phyloP scores from a whole-genome alignment of 345 rosid species.

The Hibiscus tridactylites region DNA sequence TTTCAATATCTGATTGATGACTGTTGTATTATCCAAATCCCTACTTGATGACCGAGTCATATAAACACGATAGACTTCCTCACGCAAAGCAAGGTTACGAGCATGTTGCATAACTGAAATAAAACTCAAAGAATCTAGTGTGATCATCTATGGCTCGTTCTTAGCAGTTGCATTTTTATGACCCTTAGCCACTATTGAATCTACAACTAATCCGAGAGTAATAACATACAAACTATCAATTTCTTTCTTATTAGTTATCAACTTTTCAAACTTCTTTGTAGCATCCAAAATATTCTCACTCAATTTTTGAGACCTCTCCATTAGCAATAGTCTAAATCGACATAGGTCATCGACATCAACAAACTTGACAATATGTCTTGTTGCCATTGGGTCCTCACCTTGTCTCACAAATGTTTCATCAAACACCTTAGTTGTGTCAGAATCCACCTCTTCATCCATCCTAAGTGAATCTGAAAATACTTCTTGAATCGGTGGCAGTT shows the following conservation, averaged over 20 bases:
- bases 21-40: conserved; percentile 60
- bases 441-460: no score
- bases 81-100: conserved; percentile 62
- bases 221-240: conserved; percentile 85
- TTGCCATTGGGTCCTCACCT: no score
- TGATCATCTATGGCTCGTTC: conserved; percentile 77
- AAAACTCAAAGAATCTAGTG: conserved; percentile 71
- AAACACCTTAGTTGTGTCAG: no score
- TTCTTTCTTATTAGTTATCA: conserved; percentile 69
- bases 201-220: conserved; percentile 82
- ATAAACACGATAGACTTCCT: conserved; percentile 73
- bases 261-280: conserved; percentile 82
- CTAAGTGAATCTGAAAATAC: no score
- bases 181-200: conserved; percentile 83
- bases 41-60: conserved; percentile 62
- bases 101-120: conserved; percentile 85
- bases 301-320: conserved; percentile 71
- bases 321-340: no score
- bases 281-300: conserved; percentile 84
- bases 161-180: conserved; percentile 76
- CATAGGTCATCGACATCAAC: no score
- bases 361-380: no score
- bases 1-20: conserved; percentile 64
- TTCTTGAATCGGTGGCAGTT: no score
- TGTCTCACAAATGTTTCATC: no score